Evolutionary conservation across 805 yeast species (phyloP), one percentile per base, ranked within the genome.

Genomic region (Myxozyma nipponensis): DNA sequence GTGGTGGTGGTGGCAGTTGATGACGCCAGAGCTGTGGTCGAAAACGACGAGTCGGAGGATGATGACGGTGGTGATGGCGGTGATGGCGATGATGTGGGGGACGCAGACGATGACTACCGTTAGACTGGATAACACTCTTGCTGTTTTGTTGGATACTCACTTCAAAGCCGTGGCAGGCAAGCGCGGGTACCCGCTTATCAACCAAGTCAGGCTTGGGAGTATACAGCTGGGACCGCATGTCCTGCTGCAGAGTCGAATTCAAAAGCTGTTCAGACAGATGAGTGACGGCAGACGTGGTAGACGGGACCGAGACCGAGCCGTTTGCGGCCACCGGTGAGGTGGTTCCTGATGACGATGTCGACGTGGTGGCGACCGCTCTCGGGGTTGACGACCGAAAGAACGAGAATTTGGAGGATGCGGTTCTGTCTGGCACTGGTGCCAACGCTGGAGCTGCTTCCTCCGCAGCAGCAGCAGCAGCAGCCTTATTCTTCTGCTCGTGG

Each of bases 161-260:
- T 21, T 21, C 23, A 5, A 25, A 10, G 5, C 17, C 5, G 6
- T 22, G 22, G 4, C 24, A 26, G 44, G 46, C 39, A 3, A 54
- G 42, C 10, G 56, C 36, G 5, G 58, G 58, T 7, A 40, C 25
- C 30, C 58, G 43, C 40, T 47, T 54, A 28, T 54, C 58, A 43
- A 41, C 44, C 19, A 54, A 39, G 28, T 54, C 58, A 5, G 58
- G 59, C 4, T 40, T 42, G 9, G 59, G 59, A 9, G 58, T 54
- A 5, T 21, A 24, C 18, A 23, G 42, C 3, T 45, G 44, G 15
- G 47, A 34, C 19, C 13, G 45, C 25, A 18, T 30, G 39, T 41
- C 45, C 18, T 23, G 19, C 42, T n/a, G 39, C 25, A 28, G 17
- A 4, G 49, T 13, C n/a, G 49, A 2, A 26, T 4, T 22, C 10